Evolutionary conservation across 164 flowering plant genomes (phyloP).

Genomic region (Brasenia schreberi): DNA sequence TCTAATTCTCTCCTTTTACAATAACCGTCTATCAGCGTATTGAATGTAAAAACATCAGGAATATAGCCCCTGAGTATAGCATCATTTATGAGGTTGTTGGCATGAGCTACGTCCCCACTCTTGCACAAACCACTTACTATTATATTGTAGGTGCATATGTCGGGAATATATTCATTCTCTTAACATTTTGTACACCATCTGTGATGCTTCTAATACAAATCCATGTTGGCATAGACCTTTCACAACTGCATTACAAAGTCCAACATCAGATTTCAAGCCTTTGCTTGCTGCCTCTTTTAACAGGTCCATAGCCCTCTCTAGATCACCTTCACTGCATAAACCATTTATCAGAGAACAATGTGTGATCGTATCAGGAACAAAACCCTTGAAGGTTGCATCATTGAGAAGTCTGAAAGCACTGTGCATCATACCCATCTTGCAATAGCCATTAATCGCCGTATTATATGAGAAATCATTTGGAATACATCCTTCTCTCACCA

Average conservation of each 20-base stretch:
- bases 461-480: conserved; percentile 82
- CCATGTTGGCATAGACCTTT: conserved; percentile 73
- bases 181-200: conserved; percentile 64
- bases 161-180: conserved; percentile 47
- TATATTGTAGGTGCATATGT: conserved; percentile 78
- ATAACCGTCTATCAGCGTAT: conserved; percentile 76
- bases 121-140: conserved; percentile 77
- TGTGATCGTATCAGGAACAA: conserved; percentile 62
- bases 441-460: conserved; percentile 63
- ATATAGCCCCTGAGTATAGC: conserved; percentile 51
- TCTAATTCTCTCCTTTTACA: conserved; percentile 54
- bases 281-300: conserved; percentile 38
- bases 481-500: conserved; percentile 58
- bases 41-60: conserved; percentile 81
- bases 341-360: conserved; percentile 64
- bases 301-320: conserved; percentile 42
- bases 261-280: conserved; percentile 43
- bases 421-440: conserved; percentile 48
- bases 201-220: conserved; percentile 54
- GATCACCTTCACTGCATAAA: conserved; percentile 54
- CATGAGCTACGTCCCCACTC: conserved; percentile 66
- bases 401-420: conserved; percentile 51
- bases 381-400: conserved; percentile 60
- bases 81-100: conserved; percentile 40
- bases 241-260: conserved; percentile 58